These are phyloP conservation scores for Trichoderma pleuroti DNA, from an alignment of 2,329 filamentous ascomycete species.

Conservation along the genomic window DNA sequence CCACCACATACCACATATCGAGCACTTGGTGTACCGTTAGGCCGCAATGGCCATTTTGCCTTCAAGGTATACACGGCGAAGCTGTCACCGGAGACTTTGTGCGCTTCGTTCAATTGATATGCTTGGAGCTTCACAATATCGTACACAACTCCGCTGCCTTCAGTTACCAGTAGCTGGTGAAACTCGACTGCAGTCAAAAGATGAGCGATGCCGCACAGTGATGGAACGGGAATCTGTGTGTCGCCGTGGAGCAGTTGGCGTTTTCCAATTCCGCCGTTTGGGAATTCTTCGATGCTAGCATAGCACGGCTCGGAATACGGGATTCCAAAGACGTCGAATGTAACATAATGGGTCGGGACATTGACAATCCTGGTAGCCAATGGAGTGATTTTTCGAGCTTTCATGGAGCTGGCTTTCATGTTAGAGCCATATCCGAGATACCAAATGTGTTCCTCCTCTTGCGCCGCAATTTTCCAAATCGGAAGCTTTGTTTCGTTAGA, in stretches of 20 bases:
- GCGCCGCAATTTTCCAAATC: conserved; percentile 1
- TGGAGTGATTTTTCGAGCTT: conserved; percentile 7
- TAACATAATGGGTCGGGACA: conserved; percentile 15
- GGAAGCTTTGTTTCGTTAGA: not conserved
- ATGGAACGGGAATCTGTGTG: not conserved
- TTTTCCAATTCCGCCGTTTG: not conserved
- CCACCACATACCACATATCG: conserved; percentile 5
- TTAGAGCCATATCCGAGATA: conserved; percentile 19
- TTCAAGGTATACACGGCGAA: conserved; percentile 10
- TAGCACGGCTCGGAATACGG: conserved; percentile 18
- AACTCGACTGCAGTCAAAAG: conserved; percentile 12
- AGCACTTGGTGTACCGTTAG: conserved; percentile 16
- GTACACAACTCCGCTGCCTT: conserved; percentile 17
- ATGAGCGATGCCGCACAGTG: conserved; percentile 13
- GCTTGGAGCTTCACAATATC: conserved; percentile 8
- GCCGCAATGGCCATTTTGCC: conserved; percentile 14
- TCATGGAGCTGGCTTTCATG: conserved; percentile 18
- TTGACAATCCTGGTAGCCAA: conserved; percentile 13
- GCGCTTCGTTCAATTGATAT: not conserved
- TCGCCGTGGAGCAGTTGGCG: not conserved
- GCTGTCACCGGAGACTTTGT: not conserved
- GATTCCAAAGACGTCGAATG: conserved; percentile 18
- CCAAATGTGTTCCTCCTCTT: not conserved
- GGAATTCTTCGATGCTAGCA: conserved; percentile 14
- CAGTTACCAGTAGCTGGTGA: conserved; percentile 4